Evolutionary conservation across 495 filamentous ascomycete species (phyloP), one percentile per base, ranked within the genome.

Genomic region (Astrocystis sublimbata): DNA sequence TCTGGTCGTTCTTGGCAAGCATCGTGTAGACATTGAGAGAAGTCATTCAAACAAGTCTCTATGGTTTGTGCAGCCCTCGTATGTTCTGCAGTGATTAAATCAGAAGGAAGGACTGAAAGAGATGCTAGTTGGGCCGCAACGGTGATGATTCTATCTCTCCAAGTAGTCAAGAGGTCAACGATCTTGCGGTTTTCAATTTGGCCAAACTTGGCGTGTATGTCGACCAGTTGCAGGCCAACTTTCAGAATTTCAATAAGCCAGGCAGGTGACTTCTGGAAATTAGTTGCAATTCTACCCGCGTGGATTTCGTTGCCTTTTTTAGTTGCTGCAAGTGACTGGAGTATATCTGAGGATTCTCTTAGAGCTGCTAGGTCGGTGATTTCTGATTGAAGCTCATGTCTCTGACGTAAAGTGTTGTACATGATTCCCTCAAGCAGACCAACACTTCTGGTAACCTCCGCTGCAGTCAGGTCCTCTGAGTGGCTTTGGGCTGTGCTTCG

Each of bases 391-490:
- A 91, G 73, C 9, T 73, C 62, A 45, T 70, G 72, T 65, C 91
- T 85, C 73, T 98, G 93, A 24, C 80, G 79, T 38, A 96, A 75
- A 41, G 85, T 70, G 15, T 88, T 73, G 60, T 88, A 79, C 35
- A 97, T 71, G 23, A 98, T 76, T 50, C 92, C 88, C 70, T 99
- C 94, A 36, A 97, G 73, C 51, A 88, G 91, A 0, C 91, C 91
- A 12, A 89, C 79, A 71, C 92, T 92, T 63, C 92, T 82, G 30
- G 83, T 79, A 15, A 94, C 82, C 60, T 97, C 91, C 10, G 88
- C 86, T 51, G 82, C 78, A 63, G 85, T 96, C 19, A 99, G 76
- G 63, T 98, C 96, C 17, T 89, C 89, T 0, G 89, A 92, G 72
- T 92, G 92, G 35, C 89, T 87, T 17, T 83, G 79, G 10, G 81